Evolutionary conservation across 768 basidiomycete genomes (phyloP).

Genomic region (Amanita thiersii): DNA sequence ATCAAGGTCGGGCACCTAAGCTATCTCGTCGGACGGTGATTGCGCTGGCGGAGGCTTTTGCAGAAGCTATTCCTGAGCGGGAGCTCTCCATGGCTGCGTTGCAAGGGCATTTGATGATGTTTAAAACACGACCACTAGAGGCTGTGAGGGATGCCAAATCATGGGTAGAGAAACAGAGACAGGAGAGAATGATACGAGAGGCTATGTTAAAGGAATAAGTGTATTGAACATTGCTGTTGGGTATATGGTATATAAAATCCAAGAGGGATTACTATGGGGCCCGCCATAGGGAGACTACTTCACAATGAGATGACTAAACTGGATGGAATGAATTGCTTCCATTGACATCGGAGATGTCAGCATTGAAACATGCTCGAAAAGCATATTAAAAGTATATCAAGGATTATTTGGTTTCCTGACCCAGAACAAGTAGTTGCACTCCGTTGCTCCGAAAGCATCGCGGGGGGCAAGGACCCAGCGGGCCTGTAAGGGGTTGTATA

Average conservation of each 20-base stretch:
- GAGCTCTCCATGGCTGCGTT: slow-evolving; percentile 42
- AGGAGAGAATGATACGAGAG: too few species aligned
- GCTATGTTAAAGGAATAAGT: too few species aligned
- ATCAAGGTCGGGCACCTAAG: slow-evolving; percentile 27
- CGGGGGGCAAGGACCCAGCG: slow-evolving; percentile 66
- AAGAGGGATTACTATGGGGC: too few species aligned
- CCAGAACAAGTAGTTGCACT: slow-evolving; percentile 84
- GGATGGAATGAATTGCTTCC: too few species aligned
- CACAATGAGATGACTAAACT: too few species aligned
- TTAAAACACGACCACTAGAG: slow-evolving; percentile 51
- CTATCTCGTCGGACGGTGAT: slow-evolving; percentile 31
- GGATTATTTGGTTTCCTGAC: slow-evolving; percentile 55
- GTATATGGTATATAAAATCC: too few species aligned
- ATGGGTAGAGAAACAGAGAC: slow-evolving; percentile 40
- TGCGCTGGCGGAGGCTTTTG: slow-evolving; percentile 48
- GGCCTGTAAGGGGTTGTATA: slow-evolving; percentile 66
- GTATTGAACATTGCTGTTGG: too few species aligned
- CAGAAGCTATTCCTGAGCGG: slow-evolving; percentile 39
- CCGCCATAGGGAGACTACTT: too few species aligned
- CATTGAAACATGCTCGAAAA: too few species aligned
- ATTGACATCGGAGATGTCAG: too few species aligned
- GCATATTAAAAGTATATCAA: too few species aligned
- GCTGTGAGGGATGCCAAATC: slow-evolving; percentile 37
- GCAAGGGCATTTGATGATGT: slow-evolving; percentile 60
- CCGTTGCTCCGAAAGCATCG: slow-evolving; percentile 41